Evolutionary conservation across 2,329 filamentous ascomycete species (phyloP).

Genomic region (Talaromyces sp.): DNA sequence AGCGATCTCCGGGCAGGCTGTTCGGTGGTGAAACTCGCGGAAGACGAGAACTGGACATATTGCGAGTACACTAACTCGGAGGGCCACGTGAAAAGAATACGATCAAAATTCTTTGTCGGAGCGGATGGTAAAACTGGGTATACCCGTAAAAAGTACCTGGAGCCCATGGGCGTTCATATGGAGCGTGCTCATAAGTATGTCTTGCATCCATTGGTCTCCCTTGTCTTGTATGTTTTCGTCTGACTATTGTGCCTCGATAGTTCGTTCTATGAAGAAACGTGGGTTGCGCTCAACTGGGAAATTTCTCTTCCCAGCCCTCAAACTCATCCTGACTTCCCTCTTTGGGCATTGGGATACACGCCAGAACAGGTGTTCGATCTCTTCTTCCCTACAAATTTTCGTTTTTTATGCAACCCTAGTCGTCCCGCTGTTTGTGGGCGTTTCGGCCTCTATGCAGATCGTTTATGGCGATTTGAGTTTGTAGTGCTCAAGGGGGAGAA

Average conservation of each 20-base stretch:
- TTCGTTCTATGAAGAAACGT: slow-evolving; percentile 23
- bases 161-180: slow-evolving; percentile 36
- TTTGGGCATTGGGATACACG: slow-evolving; percentile 44
- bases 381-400: slow-evolving; percentile 43
- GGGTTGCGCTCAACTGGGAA: slow-evolving; percentile 47
- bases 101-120: slow-evolving; percentile 18
- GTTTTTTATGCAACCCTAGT: slow-evolving; percentile 42
- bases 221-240: neutral
- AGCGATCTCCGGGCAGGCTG: neutral
- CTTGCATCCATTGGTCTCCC: neutral
- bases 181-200: slow-evolving; percentile 16
- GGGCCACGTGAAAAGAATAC: neutral
- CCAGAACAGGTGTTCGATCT: slow-evolving; percentile 45
- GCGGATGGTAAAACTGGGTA: slow-evolving; percentile 47
- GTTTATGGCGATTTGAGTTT: slow-evolving; percentile 41
- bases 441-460: slow-evolving; percentile 37
- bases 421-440: slow-evolving; percentile 42
- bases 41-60: slow-evolving; percentile 1
- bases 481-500: slow-evolving; percentile 29
- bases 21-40: neutral
- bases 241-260: neutral
- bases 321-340: slow-evolving; percentile 45
- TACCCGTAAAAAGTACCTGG: slow-evolving; percentile 43
- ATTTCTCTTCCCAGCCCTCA: slow-evolving; percentile 40
- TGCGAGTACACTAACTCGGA: slow-evolving; percentile 3